Conservation (phyloP, 768 basidiomycete species). For the Xanthoconium stramineum region DNA sequence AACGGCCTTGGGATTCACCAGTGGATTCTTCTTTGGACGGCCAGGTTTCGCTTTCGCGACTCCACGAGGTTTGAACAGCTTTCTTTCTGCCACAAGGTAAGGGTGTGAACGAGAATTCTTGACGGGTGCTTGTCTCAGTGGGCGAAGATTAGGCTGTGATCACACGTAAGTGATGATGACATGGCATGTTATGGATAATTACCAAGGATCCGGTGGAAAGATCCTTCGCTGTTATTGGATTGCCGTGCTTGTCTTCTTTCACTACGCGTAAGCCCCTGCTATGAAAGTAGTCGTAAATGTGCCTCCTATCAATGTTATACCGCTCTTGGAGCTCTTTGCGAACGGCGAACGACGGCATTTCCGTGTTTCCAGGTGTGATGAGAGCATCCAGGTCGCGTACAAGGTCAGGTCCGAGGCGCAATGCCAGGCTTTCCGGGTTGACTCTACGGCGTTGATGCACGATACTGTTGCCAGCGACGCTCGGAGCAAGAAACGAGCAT, state of each 20-base stretch:
- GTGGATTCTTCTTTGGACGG: conserved; percentile 25
- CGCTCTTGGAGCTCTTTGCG: conserved; percentile 70
- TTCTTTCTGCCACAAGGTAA: conserved; percentile 15
- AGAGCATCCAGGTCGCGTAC: conserved; percentile 71
- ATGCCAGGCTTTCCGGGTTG: conserved; percentile 68
- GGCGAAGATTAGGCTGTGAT: conserved; percentile 31
- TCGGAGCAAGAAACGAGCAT: neutral
- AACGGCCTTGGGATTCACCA: conserved; percentile 3
- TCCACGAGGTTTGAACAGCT: conserved; percentile 23
- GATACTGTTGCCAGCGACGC: conserved; percentile 2
- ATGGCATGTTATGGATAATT: conserved; percentile 11
- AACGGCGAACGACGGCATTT: conserved; percentile 73
- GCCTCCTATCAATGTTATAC: conserved; percentile 66
- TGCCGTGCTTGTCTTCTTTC: conserved; percentile 60
- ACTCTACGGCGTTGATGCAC: conserved; percentile 43
- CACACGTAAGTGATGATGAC: conserved; percentile 8
- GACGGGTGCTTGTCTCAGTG: conserved; percentile 25
- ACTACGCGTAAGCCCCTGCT: conserved; percentile 58
- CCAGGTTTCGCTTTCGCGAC: conserved; percentile 31
- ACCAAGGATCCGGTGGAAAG: conserved; percentile 17
- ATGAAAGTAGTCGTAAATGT: conserved; percentile 80
- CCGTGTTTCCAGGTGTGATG: conserved; percentile 61
- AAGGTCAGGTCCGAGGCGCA: conserved; percentile 61
- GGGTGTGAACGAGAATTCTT: conserved; percentile 20
- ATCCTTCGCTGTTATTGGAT: conserved; percentile 35